phyloP scores from a whole-genome alignment of 768 basidiomycete genomes.

The Xerocomellus amylosporus region DNA sequence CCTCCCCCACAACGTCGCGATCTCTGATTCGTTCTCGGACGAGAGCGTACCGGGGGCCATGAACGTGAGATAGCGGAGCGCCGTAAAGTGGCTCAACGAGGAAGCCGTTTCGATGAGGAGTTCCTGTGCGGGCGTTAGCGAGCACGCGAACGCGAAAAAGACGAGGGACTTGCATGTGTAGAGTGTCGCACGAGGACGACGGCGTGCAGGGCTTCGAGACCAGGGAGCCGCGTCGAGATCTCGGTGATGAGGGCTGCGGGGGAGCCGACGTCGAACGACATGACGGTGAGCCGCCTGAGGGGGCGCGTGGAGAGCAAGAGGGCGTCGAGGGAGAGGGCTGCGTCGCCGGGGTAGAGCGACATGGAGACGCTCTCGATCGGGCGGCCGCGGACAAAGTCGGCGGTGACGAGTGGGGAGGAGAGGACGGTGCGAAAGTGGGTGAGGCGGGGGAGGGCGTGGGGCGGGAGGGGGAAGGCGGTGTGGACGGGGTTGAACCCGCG shows the following conservation, averaged over 20 bases:
- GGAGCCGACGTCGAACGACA: constrained; percentile 52
- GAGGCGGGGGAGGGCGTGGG: constrained; percentile 46
- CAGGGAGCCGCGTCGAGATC: constrained; percentile 45
- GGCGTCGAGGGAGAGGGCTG: constrained; percentile 42
- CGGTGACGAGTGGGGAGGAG: constrained; percentile 45
- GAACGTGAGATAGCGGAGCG: constrained; percentile 53
- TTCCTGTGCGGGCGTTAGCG: constrained; percentile 30
- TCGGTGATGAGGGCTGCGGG: constrained; percentile 46
- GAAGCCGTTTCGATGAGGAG: constrained; percentile 41
- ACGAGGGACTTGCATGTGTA: constrained; percentile 38
- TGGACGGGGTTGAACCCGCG: constrained; percentile 46
- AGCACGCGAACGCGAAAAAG: too few relatives aligned
- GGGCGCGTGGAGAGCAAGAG: constrained; percentile 39
- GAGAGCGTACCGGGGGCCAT: constrained; percentile 42
- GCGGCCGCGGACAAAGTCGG: constrained; percentile 43
- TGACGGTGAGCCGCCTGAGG: constrained; percentile 51
- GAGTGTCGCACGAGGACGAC: constrained; percentile 53
- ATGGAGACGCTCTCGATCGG: constrained; percentile 52
- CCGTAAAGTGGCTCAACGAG: constrained; percentile 42
- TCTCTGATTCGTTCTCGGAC: constrained; percentile 43
- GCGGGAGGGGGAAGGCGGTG: constrained; percentile 34
- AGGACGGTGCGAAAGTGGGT: constrained; percentile 52
- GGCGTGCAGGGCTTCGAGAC: constrained; percentile 59
- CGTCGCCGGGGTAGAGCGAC: constrained; percentile 46
- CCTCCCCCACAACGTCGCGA: constrained; percentile 54